phyloP scores from a whole-genome alignment of 345 rosid species.

The Hypericum perforatum region DNA sequence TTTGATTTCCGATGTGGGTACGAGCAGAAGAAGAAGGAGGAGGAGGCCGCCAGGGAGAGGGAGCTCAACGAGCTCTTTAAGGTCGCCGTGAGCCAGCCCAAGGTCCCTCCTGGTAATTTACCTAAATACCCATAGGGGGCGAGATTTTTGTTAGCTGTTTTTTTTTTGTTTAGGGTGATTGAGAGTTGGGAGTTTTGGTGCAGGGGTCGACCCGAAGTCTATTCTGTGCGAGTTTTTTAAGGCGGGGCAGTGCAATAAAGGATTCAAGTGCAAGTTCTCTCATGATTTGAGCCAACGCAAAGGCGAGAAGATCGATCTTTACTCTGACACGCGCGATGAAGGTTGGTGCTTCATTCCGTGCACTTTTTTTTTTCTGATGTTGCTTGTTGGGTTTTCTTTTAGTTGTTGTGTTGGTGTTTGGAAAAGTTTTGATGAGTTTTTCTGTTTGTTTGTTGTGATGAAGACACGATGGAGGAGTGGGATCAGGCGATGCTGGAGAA shows the following conservation, averaged over 20 bases:
- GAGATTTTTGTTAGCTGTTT: background rate
- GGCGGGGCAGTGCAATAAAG: slow-evolving; percentile 83
- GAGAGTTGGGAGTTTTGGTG: background rate
- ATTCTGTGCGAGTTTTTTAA: slow-evolving; percentile 82
- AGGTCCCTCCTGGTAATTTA: slow-evolving; percentile 64
- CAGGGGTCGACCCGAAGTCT: slow-evolving; percentile 97
- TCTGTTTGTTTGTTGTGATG: slow-evolving; percentile 7
- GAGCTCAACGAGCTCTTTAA: slow-evolving; percentile 90
- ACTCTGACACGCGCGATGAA: slow-evolving; percentile 79
- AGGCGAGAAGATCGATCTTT: slow-evolving; percentile 91
- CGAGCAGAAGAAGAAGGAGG: too few species aligned
- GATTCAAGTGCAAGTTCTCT: slow-evolving; percentile 92
- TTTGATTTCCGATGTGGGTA: too few species aligned
- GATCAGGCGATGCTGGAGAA: slow-evolving; percentile 91
- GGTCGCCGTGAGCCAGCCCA: slow-evolving; percentile 88
- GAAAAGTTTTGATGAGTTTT: background rate
- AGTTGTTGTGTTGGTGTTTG: slow-evolving; percentile 1
- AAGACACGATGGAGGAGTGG: slow-evolving; percentile 92
- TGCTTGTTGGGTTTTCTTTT: background rate
- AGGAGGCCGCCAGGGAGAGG: slow-evolving; percentile 88
- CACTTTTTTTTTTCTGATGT: background rate
- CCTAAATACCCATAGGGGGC: background rate
- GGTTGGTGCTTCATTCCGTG: slow-evolving; percentile 26
- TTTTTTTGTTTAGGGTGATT: background rate
- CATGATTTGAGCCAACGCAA: slow-evolving; percentile 93